Percentiles rank a stretch among this genome's conserved stretches.
Evolutionary conservation across 768 basidiomycete species (phyloP).

Genomic region (Serendipita sp.): DNA sequence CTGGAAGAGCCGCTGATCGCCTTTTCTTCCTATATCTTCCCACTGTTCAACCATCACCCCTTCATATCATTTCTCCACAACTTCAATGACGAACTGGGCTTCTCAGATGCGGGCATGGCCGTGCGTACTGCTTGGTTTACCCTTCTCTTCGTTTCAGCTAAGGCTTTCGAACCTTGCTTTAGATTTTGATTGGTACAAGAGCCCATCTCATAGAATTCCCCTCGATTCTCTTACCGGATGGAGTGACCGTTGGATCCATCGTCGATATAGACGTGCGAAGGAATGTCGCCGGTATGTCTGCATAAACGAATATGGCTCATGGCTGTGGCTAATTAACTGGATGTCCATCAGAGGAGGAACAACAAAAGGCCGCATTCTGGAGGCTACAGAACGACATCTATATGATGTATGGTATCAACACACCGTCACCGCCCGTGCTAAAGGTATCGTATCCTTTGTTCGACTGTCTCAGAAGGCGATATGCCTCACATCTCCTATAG

Average conservation of each 20-base stretch:
- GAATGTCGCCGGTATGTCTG: conserved; percentile 33
- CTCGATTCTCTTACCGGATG: conserved; percentile 83
- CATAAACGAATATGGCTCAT: neutral
- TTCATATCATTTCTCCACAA: neutral
- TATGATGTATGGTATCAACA: conserved; percentile 46
- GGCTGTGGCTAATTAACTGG: neutral
- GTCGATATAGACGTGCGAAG: conserved; percentile 93
- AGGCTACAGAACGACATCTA: conserved; percentile 68
- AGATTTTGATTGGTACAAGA: conserved; percentile 86
- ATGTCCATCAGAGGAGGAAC: conserved; percentile 46
- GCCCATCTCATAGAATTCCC: conserved; percentile 98
- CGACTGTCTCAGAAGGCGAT: neutral
- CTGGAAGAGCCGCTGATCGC: neutral
- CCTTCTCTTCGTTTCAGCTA: neutral
- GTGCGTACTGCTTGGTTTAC: conserved; percentile 27
- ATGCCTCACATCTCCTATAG: conserved; percentile 21
- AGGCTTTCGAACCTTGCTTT: conserved; percentile 1
- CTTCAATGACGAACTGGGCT: neutral
- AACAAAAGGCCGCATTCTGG: conserved; percentile 72
- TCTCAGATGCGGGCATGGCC: conserved; percentile 82
- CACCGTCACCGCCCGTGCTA: conserved; percentile 61
- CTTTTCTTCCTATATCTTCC: too few species aligned
- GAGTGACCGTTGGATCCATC: conserved; percentile 84
- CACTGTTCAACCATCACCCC: neutral
- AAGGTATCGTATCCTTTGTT: conserved; percentile 31